Conservation (phyloP, 768 basidiomycete species). For the Naganishia vishniacii region DNA sequence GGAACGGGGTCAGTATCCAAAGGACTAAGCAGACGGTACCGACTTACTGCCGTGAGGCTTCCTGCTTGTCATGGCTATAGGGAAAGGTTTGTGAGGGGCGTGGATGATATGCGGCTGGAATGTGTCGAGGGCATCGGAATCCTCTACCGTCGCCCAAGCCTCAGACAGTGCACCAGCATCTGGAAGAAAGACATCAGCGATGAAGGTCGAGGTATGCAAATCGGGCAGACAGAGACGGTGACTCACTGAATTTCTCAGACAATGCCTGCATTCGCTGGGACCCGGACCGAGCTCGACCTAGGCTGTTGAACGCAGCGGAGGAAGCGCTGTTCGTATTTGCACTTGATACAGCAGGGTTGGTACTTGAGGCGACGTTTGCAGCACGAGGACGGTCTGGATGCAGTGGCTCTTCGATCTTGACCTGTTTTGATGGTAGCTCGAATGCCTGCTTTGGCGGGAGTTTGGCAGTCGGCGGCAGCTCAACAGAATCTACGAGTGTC, state of each 20-base stretch:
- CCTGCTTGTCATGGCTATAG: constrained; percentile 64
- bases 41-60: constrained; percentile 57
- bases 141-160: constrained; percentile 50
- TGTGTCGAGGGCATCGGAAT: constrained; percentile 53
- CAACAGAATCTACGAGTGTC: constrained; percentile 5
- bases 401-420: constrained; percentile 22
- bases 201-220: neutral
- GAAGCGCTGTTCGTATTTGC: too few relatives aligned
- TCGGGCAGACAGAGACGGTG: neutral
- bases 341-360: too few relatives aligned
- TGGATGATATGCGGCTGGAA: constrained; percentile 63
- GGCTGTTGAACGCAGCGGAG: neutral
- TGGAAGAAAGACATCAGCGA: neutral
- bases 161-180: constrained; percentile 50
- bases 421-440: constrained; percentile 9
- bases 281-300: constrained; percentile 29
- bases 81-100: constrained; percentile 56
- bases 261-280: constrained; percentile 44
- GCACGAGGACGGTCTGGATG: neutral
- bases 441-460: constrained; percentile 5
- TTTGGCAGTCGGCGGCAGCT: constrained; percentile 12
- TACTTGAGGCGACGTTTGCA: neutral
- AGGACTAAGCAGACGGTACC: constrained; percentile 15
- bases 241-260: constrained; percentile 48
- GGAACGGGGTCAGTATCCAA: neutral